Conservation (phyloP, 345 rosid genomes). For the Crucihimalaya himalaica region DNA sequence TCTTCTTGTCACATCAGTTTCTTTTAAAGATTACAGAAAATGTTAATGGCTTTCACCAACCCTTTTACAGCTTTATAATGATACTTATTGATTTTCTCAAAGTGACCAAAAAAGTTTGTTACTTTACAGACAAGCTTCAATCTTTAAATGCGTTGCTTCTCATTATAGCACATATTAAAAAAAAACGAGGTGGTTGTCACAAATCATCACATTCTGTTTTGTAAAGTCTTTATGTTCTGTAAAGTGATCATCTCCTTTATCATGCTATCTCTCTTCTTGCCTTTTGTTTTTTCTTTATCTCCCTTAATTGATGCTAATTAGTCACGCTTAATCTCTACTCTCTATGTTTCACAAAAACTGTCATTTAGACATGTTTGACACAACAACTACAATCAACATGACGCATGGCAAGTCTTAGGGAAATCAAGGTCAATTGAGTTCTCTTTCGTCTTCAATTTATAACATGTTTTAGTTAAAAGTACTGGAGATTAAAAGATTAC, state of each 20-base stretch:
- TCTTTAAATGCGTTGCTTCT: constrained; percentile 38
- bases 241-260: constrained; percentile 28
- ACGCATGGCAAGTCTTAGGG: too few species aligned
- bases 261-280: constrained; percentile 30
- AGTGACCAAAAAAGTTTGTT: constrained; percentile 27
- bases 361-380: too few species aligned
- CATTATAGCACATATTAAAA: constrained; percentile 22
- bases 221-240: constrained; percentile 39
- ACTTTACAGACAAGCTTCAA: constrained; percentile 43
- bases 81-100: constrained; percentile 33
- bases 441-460: too few species aligned
- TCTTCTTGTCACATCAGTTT: constrained; percentile 31
- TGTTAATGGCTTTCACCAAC: constrained; percentile 36
- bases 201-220: constrained; percentile 39
- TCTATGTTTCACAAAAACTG: too few species aligned
- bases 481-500: too few species aligned
- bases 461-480: too few species aligned
- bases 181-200: constrained; percentile 39
- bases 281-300: neutral
- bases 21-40: constrained; percentile 17
- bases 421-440: too few species aligned
- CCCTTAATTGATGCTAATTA: constrained; percentile 34
- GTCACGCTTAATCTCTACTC: constrained; percentile 41
- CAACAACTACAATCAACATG: too few species aligned
- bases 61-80: constrained; percentile 38